phyloP scores from a whole-genome alignment of 2,329 filamentous ascomycete genomes.

The Thielaviopsis punctulata region DNA sequence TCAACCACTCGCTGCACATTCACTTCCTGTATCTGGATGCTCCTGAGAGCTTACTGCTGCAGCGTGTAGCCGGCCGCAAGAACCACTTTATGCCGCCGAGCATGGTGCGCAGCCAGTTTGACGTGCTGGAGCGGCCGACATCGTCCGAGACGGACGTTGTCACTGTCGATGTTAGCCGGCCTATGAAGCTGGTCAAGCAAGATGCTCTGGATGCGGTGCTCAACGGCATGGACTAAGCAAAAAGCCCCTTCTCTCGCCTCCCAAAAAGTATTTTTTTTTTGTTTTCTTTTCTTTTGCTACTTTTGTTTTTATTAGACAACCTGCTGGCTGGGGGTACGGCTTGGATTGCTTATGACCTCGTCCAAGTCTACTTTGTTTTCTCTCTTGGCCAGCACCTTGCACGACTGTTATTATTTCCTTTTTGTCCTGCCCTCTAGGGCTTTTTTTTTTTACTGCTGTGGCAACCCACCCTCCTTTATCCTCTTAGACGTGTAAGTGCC shows the following conservation, averaged over 20 bases:
- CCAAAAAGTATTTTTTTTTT: background rate
- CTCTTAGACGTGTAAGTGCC: background rate
- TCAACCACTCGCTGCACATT: conserved; percentile 52
- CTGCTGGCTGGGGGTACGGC: background rate
- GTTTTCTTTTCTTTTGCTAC: background rate
- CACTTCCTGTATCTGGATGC: conserved; percentile 90
- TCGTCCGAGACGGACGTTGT: conserved; percentile 55
- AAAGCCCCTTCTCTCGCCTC: background rate
- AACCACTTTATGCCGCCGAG: conserved; percentile 89
- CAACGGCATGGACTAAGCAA: conserved; percentile 26
- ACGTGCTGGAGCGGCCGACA: conserved; percentile 66
- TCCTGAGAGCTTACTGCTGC: conserved; percentile 53
- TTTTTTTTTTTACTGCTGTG: background rate
- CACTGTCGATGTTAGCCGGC: conserved; percentile 47
- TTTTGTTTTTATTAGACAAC: background rate
- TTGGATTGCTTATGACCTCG: conserved; percentile 8
- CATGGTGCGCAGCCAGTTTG: conserved; percentile 90
- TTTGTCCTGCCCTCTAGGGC: background rate
- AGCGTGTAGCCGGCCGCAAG: conserved; percentile 56
- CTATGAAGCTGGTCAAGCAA: conserved; percentile 40
- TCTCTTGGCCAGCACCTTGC: background rate
- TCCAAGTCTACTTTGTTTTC: conserved; percentile 1
- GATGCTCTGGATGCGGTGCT: conserved; percentile 41
- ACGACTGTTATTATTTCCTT: background rate
- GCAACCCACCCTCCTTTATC: background rate